Evolutionary conservation across 371 early-diverging fungal species (phyloP), one percentile per base, ranked within the genome.

Genomic region (Synchytrium microbalum): DNA sequence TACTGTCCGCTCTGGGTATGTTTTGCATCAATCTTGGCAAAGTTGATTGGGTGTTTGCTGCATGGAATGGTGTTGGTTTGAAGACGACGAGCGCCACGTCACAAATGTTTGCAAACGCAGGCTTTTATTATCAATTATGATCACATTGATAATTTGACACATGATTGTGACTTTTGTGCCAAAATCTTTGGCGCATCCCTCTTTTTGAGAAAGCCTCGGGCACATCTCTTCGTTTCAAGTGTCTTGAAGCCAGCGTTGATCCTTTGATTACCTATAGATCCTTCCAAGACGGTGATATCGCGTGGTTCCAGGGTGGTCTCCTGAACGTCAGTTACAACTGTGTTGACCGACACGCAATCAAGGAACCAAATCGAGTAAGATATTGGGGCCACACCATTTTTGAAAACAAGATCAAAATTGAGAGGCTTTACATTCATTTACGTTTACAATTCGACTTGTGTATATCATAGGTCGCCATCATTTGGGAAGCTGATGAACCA

Each of bases 251-350:
- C n/a, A n/a, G n/a, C 79, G 88, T 99, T 29, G 99, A 98, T 71
- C 90, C 97, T 54, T 93, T 95, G 79, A 96, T 92, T 32, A 59
- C 76, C 28, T 80, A 51, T 13, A 51, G n/a, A 51, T 14, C 51
- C 14, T 14, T 51, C 51, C 51, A 13, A 51, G 13, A 51, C n/a
- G 14, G 14, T 51, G 16, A 57, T 28, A 64, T 62, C 30, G 5
- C 51, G 24, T 96, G 95, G 93, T 97, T 95, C 79, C 79, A 83
- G n/a, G 93, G 90, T 56, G 96, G 96, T 32, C 79, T 88, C 71
- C 75, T 96, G 62, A 95, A 96, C 72, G 89, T 88, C 24, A 85
- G 89, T 56, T 95, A 92, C 82, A 98, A 97, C 79, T 92, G 93
- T 74, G 85, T 98, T 24, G 98, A 97, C 70, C 88, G 96, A 38